Base-by-base conservation (phyloP, 1,284 basidiomycete species). In the Pulchroboletus neoregius region DNA sequence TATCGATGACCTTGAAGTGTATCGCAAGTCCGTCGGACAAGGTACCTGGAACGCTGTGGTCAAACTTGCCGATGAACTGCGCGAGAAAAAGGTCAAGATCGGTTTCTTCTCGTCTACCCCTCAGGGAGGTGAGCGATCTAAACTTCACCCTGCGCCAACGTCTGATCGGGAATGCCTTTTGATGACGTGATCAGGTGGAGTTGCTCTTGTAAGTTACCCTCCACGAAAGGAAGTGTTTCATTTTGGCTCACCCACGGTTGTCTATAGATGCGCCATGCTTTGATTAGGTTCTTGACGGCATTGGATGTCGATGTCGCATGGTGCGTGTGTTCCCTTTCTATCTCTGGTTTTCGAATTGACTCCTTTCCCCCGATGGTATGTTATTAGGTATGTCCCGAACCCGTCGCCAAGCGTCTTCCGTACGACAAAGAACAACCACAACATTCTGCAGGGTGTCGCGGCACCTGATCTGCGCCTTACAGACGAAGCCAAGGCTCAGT, bases 381-480 rank as follows among this genome's bases (percentile, higher is more conserved):
- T 57, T 84, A 30, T 36, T 55, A 89, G 87, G 87, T 91, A 88
- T 69, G 87, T 91, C 15, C 90, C 88, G 41, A 90, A 92, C 74
- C 79, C 91, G 49, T 85, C 84, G 30, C 90, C 91, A 5, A 79
- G 78, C 53, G 87, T 93, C 30, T 93, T 93, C 78, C 80, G 90
- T 54, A 91, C 87, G 50, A 93, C 90, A 51, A 92, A 92, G 76
- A 88, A 91, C 83, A 92, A 91, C 73, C 87, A 90, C 78, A 90
- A 90, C 68, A 88, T 88, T 65, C 71, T 91, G 15, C 87, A 90
- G 78, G 91, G 91, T 49, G 91, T 94, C 35, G 84, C 89, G 3
- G 68, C 80, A 12, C 80, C 85, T 12, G 79, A 78, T 51, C 74
- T 89, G 28, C 85, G 88, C 49, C 75, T 93, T 35, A 84, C 80